Evolutionary conservation across 177 flowering plant species (phyloP).

Genomic region (Vitis hybrid): DNA sequence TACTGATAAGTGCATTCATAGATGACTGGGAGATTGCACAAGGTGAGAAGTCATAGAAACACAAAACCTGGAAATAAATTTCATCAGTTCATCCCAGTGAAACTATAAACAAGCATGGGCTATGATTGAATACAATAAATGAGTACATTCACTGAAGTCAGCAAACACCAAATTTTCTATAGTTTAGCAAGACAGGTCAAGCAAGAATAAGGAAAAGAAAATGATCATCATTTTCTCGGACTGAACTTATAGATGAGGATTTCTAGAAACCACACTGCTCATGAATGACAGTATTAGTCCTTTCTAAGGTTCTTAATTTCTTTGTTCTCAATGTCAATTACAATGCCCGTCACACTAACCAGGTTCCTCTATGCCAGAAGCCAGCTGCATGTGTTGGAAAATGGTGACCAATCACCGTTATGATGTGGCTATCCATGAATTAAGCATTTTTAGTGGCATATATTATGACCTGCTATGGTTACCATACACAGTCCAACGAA

Average conservation of each 20-base stretch:
- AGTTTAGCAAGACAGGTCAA: background rate
- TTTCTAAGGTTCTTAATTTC: background rate
- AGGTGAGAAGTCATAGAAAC: constrained; percentile 68
- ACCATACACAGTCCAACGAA: no score
- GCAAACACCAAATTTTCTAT: background rate
- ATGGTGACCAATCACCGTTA: no score
- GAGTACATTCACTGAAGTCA: background rate
- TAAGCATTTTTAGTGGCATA: no score
- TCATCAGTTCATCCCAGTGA: background rate
- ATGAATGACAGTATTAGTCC: background rate
- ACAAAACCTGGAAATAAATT: constrained; percentile 58
- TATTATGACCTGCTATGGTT: no score
- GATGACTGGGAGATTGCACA: constrained; percentile 45
- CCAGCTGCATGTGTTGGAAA: no score
- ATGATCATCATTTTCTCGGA: background rate
- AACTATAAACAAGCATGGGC: background rate
- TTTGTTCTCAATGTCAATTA: background rate
- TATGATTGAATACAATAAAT: background rate
- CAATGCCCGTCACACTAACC: no score
- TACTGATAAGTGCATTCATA: constrained; percentile 53
- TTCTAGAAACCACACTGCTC: background rate
- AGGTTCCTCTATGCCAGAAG: no score
- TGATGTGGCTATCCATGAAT: no score
- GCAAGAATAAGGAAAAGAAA: background rate
- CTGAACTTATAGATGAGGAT: background rate